Percentiles rank a stretch among this genome's conserved stretches.
These are phyloP conservation scores for Dothistroma septosporum DNA, from an alignment of 2,329 filamentous ascomycete species.

Conservation along the genomic window DNA sequence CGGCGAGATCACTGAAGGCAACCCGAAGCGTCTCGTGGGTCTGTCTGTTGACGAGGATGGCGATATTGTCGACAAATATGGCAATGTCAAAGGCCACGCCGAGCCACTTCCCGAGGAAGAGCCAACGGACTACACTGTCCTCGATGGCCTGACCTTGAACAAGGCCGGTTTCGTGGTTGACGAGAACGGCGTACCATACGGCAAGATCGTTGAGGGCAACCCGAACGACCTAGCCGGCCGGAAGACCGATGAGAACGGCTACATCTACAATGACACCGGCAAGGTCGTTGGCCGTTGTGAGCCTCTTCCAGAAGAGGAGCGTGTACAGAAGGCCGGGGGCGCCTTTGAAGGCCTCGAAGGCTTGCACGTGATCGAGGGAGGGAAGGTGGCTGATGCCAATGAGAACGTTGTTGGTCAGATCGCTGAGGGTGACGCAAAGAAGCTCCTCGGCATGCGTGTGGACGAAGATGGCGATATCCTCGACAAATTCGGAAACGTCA, in stretches of 20 bases:
- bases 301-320: conserved; percentile 55
- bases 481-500: conserved; percentile 59
- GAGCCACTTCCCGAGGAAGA: conserved; percentile 51
- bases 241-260: conserved; percentile 53
- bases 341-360: conserved; percentile 64
- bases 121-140: conserved; percentile 53
- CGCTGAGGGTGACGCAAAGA: conserved; percentile 57
- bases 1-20: conserved; percentile 52
- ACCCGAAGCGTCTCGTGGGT: conserved; percentile 64
- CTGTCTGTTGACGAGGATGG: conserved; percentile 76
- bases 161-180: conserved; percentile 59
- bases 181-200: conserved; percentile 52
- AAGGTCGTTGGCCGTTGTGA: conserved; percentile 57
- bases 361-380: conserved; percentile 64
- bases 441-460: conserved; percentile 55
- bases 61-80: conserved; percentile 72
- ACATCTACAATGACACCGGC: conserved; percentile 54
- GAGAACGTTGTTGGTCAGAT: conserved; percentile 60
- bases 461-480: conserved; percentile 61
- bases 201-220: conserved; percentile 55
- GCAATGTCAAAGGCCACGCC: conserved; percentile 55
- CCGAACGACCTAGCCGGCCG: conserved; percentile 54
- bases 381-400: conserved; percentile 71
- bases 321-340: conserved; percentile 56
- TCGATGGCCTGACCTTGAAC: conserved; percentile 61